Conservation (phyloP, 768 basidiomycete genomes). For the Lyophyllum atratum region DNA sequence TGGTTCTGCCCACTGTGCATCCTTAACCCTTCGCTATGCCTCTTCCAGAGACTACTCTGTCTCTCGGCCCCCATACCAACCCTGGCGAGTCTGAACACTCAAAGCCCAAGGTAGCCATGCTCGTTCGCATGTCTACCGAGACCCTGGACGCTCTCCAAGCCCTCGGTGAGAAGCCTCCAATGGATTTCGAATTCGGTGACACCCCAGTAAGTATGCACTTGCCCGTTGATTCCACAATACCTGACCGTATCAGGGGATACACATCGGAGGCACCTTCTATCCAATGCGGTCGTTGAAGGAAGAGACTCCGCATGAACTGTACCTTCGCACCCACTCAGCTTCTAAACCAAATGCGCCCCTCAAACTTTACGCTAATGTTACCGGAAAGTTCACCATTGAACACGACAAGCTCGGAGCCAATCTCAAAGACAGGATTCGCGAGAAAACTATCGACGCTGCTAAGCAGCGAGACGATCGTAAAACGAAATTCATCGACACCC, state of each 20-base stretch:
- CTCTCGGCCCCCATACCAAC: slow-evolving; percentile 58
- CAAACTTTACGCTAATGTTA: slow-evolving; percentile 72
- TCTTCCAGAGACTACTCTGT: slow-evolving; percentile 58
- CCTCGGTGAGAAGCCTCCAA: slow-evolving; percentile 39
- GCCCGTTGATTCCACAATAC: not conserved
- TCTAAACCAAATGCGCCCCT: slow-evolving; percentile 64
- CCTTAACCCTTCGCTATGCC: slow-evolving; percentile 50
- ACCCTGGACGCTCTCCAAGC: slow-evolving; percentile 68
- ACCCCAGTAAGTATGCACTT: slow-evolving; percentile 47
- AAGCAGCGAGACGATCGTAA: slow-evolving; percentile 43
- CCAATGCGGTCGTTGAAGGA: slow-evolving; percentile 58
- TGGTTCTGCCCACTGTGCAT: not conserved
- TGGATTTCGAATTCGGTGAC: slow-evolving; percentile 66
- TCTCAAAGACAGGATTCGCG: slow-evolving; percentile 45
- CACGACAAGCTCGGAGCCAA: slow-evolving; percentile 51
- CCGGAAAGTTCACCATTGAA: slow-evolving; percentile 71
- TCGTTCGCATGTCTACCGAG: slow-evolving; percentile 74
- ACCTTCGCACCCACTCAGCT: slow-evolving; percentile 61
- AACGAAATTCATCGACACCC: slow-evolving; percentile 52
- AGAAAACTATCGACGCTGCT: slow-evolving; percentile 46
- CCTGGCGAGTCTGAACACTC: slow-evolving; percentile 58
- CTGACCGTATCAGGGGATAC: slow-evolving; percentile 51
- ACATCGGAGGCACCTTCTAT: slow-evolving; percentile 66
- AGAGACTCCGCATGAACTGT: slow-evolving; percentile 66
- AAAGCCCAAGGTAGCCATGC: slow-evolving; percentile 71